Evolutionary conservation across 2,329 filamentous ascomycete species (phyloP).

Genomic region (Pseudogymnoascus destructans): DNA sequence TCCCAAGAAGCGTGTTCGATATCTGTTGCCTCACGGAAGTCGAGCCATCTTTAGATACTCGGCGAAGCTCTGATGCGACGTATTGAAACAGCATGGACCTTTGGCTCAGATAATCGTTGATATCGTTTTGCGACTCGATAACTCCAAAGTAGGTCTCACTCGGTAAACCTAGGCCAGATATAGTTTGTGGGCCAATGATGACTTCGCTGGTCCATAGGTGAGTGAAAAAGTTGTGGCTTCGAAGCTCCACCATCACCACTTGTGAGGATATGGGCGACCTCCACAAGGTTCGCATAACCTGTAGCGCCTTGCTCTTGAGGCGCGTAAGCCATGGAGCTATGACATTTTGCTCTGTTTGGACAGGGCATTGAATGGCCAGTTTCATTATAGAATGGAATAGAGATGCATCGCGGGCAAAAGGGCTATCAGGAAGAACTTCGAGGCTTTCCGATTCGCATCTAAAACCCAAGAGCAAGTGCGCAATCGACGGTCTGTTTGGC

Average conservation of each 20-base stretch:
- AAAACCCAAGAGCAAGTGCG: constrained; percentile 84
- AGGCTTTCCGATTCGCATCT: constrained; percentile 59
- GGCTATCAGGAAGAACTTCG: constrained; percentile 51
- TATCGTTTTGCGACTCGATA: constrained; percentile 7
- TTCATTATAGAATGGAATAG: constrained; percentile 72
- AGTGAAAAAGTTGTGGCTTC: constrained; percentile 28
- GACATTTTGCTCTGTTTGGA: constrained; percentile 41
- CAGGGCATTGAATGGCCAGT: constrained; percentile 57
- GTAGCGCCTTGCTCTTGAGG: constrained; percentile 55
- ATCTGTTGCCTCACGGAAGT: constrained; percentile 58
- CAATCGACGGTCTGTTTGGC: constrained; percentile 69
- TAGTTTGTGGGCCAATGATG: constrained; percentile 11
- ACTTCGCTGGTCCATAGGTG: constrained; percentile 1
- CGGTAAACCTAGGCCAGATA: constrained; percentile 53
- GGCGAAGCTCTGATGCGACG: constrained; percentile 69
- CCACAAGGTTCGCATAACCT: constrained; percentile 72
- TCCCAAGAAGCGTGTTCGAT: constrained; percentile 64
- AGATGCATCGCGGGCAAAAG: constrained; percentile 60
- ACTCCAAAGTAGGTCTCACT: not conserved
- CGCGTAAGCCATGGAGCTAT: constrained; percentile 57
- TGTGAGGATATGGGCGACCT: constrained; percentile 63
- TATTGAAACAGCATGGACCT: constrained; percentile 75
- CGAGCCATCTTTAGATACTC: constrained; percentile 56
- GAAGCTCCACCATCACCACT: constrained; percentile 66
- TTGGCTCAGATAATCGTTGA: constrained; percentile 56